Percentiles rank a stretch among this genome's conserved stretches.
Evolutionary conservation across 768 basidiomycete species (phyloP).

Genomic region (Auriscalpium vulgare): DNA sequence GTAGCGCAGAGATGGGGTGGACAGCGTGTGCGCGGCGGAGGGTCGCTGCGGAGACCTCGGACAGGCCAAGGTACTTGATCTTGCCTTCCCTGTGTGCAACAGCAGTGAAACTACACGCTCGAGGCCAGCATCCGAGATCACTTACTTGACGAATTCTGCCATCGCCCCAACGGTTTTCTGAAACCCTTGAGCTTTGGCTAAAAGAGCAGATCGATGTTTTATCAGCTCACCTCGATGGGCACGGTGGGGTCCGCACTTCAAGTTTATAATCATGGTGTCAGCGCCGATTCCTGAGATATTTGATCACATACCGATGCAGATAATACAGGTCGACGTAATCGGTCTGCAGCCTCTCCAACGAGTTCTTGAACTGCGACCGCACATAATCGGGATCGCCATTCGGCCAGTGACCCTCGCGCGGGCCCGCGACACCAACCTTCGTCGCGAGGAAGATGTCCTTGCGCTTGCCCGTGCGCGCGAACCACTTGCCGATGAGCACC

Average conservation of each 20-base stretch:
- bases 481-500: constrained; percentile 38
- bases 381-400: constrained; percentile 36
- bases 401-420: constrained; percentile 2
- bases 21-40: constrained; percentile 27
- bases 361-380: constrained; percentile 27
- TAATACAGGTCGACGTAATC: constrained; percentile 34
- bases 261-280: constrained; percentile 1
- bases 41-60: constrained; percentile 24
- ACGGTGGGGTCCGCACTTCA: constrained; percentile 15
- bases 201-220: neutral
- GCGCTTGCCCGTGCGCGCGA: constrained; percentile 43
- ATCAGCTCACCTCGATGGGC: constrained; percentile 17
- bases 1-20: constrained; percentile 24
- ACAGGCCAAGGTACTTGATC: constrained; percentile 29
- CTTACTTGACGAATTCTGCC: constrained; percentile 20
- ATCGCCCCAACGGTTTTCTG: constrained; percentile 17
- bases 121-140: neutral
- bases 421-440: constrained; percentile 37
- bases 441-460: constrained; percentile 53
- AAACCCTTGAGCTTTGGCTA: neutral
- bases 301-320: constrained; percentile 32
- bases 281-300: neutral
- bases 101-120: neutral
- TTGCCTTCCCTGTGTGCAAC: constrained; percentile 22
- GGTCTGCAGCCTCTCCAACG: constrained; percentile 29